Evolutionary conservation across 2,329 filamentous ascomycete genomes (phyloP).

Genomic region (Fusarium nelsonii): DNA sequence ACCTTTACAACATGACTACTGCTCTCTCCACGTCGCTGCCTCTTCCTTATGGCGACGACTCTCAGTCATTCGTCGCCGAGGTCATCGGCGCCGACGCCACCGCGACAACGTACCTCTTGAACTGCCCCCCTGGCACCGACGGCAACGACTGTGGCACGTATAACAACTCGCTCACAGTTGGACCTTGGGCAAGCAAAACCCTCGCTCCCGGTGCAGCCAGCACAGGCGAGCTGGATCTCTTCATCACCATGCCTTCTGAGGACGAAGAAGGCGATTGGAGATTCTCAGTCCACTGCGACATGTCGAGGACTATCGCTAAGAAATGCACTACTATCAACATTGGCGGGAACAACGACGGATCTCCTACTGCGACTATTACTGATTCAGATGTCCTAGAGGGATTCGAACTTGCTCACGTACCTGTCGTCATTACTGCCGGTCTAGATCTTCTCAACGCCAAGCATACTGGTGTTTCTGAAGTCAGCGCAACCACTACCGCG

Average conservation of each 20-base stretch:
- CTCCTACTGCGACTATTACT: conserved; percentile 5
- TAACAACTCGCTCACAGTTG: conserved; percentile 14
- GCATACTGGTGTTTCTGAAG: conserved; percentile 8
- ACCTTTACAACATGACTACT: conserved; percentile 8
- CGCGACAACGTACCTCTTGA: conserved; percentile 23
- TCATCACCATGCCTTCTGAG: conserved; percentile 8
- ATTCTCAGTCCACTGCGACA: conserved; percentile 20
- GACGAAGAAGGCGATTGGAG: conserved; percentile 2
- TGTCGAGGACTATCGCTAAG: conserved; percentile 10
- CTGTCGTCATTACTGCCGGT: conserved; percentile 18
- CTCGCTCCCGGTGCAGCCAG: conserved; percentile 11
- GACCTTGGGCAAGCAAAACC: conserved; percentile 22
- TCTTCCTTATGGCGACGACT: neutral
- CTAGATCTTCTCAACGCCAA: conserved; percentile 18
- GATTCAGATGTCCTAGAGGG: neutral
- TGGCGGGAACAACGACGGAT: conserved; percentile 16
- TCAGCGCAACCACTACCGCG: neutral
- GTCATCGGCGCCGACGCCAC: conserved; percentile 19
- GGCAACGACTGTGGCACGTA: conserved; percentile 17
- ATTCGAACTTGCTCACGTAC: neutral
- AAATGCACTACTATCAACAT: conserved; percentile 13
- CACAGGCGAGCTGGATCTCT: conserved; percentile 18
- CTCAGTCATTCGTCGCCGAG: conserved; percentile 5
- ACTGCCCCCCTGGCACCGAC: conserved; percentile 17
- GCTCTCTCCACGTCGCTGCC: conserved; percentile 12